These are phyloP conservation scores for Tagetes patula DNA, from an alignment of 129 eudicot species.

Conservation along the genomic window DNA sequence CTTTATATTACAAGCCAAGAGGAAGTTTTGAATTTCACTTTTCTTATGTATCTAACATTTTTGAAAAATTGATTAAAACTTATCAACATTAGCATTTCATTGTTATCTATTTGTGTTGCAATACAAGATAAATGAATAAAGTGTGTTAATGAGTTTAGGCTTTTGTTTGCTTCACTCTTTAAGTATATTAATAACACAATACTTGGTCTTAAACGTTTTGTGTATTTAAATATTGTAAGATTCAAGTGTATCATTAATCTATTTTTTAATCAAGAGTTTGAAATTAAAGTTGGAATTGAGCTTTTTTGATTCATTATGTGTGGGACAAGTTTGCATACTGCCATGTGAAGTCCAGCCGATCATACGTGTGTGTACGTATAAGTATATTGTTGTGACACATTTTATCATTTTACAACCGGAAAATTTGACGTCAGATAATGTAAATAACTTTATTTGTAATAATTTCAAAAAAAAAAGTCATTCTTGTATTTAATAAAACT, in stretches of 20 bases:
- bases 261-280: conserved; percentile 14
- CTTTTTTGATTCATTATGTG: conserved; percentile 35
- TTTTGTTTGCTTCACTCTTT: conserved; percentile 22
- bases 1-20: neutral
- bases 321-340: conserved; percentile 32
- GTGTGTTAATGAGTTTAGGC: conserved; percentile 1
- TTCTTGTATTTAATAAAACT: no score
- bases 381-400: neutral
- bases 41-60: neutral
- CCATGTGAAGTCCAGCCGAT: conserved; percentile 41
- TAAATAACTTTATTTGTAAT: no score
- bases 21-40: neutral
- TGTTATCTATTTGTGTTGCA: neutral
- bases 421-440: no score
- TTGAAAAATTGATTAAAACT: neutral
- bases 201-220: neutral
- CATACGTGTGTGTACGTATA: neutral
- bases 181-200: conserved; percentile 21
- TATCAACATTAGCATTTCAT: neutral
- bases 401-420: no score
- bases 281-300: conserved; percentile 28
- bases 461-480: no score
- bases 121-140: neutral
- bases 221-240: neutral
- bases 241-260: neutral